These are phyloP conservation scores for Orbilia oligospora DNA, from an alignment of 2,329 filamentous ascomycete species.

Conservation along the genomic window DNA sequence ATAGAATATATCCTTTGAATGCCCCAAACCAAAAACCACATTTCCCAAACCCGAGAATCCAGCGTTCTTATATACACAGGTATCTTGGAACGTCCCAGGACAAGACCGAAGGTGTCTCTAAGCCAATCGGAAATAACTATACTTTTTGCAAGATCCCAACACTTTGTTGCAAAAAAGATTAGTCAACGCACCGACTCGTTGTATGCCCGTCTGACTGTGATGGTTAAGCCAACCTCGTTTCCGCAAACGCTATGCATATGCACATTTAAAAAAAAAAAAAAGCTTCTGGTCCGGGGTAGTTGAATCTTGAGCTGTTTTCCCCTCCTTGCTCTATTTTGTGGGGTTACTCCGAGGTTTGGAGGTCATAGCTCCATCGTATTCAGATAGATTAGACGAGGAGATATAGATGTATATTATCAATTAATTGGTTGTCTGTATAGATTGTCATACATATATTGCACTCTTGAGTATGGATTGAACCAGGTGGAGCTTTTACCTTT, in stretches of 20 bases:
- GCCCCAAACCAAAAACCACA: no score
- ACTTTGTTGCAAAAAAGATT: conserved; percentile 22
- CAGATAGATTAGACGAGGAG: conserved; percentile 1
- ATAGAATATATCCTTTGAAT: no score
- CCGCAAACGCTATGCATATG: conserved; percentile 15
- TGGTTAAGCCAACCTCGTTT: conserved; percentile 12
- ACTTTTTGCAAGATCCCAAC: background rate
- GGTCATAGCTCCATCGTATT: conserved; percentile 16
- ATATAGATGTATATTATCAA: background rate
- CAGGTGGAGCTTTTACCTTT: no score
- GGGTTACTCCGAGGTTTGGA: conserved; percentile 19
- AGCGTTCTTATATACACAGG: no score
- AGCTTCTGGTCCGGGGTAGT: background rate
- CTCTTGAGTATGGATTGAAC: no score
- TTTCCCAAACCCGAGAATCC: no score
- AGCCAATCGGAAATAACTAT: background rate
- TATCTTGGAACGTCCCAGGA: no score
- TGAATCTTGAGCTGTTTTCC: conserved; percentile 10
- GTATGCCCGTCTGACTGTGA: conserved; percentile 10
- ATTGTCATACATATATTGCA: no score
- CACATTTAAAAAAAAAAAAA: no score
- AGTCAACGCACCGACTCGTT: conserved; percentile 22
- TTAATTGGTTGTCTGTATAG: no score
- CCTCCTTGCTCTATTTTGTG: conserved; percentile 4
- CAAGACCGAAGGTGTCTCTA: no score